These are phyloP conservation scores for Penicillium occitanis DNA, from an alignment of 2,329 filamentous ascomycete genomes.

Conservation along the genomic window DNA sequence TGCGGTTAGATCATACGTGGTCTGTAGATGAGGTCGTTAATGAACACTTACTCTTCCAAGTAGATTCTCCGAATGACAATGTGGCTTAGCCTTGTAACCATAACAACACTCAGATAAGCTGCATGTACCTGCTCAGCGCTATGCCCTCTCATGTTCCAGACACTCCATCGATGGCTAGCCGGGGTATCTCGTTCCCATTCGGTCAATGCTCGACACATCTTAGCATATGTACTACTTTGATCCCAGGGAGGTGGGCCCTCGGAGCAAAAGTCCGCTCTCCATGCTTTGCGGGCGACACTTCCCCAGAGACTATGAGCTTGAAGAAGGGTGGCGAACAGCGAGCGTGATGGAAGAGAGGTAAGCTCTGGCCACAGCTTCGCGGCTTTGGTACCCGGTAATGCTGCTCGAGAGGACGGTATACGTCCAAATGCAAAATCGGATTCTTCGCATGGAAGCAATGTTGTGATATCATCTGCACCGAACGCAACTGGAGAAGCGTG, in stretches of 20 bases:
- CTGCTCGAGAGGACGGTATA: neutral
- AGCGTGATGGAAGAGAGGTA: neutral
- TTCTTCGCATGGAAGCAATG: conserved; percentile 2
- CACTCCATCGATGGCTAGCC: conserved; percentile 7
- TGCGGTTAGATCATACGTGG: neutral
- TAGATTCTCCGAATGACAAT: conserved; percentile 1
- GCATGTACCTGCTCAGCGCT: conserved; percentile 10
- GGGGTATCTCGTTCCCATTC: conserved; percentile 5
- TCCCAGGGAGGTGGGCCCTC: neutral
- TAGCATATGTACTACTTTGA: neutral
- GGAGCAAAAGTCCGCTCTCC: conserved; percentile 3
- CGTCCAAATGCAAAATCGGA: conserved; percentile 1
- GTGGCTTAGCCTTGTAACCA: neutral
- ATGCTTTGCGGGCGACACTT: neutral
- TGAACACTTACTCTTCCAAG: neutral
- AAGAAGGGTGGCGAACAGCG: neutral
- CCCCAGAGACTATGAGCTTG: conserved; percentile 5
- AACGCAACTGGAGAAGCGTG: neutral
- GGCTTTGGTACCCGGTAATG: neutral
- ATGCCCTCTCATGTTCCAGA: conserved; percentile 11
- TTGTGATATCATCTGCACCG: conserved; percentile 1
- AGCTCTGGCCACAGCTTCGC: neutral
- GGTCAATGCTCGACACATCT: neutral
- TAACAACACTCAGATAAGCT: conserved; percentile 11
- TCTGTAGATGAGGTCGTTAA: neutral